These are phyloP conservation scores for Russula griseocarnosa DNA, from an alignment of 768 basidiomycete species.

Conservation along the genomic window DNA sequence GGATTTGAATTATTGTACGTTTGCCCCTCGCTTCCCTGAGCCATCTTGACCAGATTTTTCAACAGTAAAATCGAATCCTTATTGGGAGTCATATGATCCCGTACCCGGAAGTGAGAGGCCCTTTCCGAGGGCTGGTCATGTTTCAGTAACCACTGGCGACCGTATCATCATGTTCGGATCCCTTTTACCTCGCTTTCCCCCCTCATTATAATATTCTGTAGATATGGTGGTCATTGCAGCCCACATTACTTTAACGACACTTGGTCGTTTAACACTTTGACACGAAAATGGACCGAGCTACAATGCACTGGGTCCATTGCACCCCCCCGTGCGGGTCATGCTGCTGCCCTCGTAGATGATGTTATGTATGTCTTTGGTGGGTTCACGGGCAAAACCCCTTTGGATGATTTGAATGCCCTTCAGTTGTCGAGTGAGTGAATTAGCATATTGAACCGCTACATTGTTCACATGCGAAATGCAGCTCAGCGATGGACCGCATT, in stretches of 20 bases:
- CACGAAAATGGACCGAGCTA: slow-evolving; percentile 83
- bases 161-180: too few species aligned
- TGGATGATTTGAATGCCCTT: slow-evolving; percentile 93
- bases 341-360: slow-evolving; percentile 93
- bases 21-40: slow-evolving; percentile 4
- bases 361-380: slow-evolving; percentile 98
- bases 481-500: slow-evolving; percentile 99
- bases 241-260: slow-evolving; percentile 98
- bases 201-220: too few species aligned
- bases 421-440: slow-evolving; percentile 86
- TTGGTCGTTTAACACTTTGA: slow-evolving; percentile 85
- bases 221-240: slow-evolving; percentile 92
- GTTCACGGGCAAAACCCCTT: slow-evolving; percentile 90
- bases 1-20: slow-evolving; percentile 88
- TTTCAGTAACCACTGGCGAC: slow-evolving; percentile 30
- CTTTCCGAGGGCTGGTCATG: slow-evolving; percentile 86
- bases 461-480: slow-evolving; percentile 35
- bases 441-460: neutral
- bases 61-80: slow-evolving; percentile 71
- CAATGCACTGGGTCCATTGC: slow-evolving; percentile 97
- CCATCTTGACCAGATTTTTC: slow-evolving; percentile 14
- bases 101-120: slow-evolving; percentile 53
- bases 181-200: too few species aligned
- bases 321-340: slow-evolving; percentile 90
- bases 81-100: slow-evolving; percentile 79